Percentiles rank a stretch among this genome's conserved stretches.
Evolutionary conservation across 2,329 filamentous ascomycete species (phyloP).

Genomic region (Xylaria sp.): DNA sequence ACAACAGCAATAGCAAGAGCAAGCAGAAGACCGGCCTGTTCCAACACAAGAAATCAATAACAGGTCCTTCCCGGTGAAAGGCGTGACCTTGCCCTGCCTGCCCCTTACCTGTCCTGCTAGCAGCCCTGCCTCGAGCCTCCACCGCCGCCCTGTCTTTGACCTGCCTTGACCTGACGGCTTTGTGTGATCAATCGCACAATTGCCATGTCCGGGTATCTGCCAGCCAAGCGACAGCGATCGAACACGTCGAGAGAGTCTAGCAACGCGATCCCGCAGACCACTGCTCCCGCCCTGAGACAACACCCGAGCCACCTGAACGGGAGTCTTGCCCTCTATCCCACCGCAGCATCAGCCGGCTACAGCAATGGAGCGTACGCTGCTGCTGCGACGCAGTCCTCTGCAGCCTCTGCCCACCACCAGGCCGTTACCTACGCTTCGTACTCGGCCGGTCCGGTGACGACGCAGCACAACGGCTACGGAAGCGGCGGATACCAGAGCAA

Average conservation of each 20-base stretch:
- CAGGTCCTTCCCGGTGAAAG: constrained; percentile 10
- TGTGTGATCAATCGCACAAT: constrained; percentile 40
- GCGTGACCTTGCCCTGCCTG: constrained; percentile 19
- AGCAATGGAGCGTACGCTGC: constrained; percentile 44
- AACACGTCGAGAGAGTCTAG: constrained; percentile 50
- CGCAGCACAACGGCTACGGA: constrained; percentile 47
- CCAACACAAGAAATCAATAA: constrained; percentile 6
- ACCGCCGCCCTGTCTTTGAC: too few species aligned
- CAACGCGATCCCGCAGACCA: constrained; percentile 50
- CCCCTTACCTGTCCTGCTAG: background rate
- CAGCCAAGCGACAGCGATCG: constrained; percentile 51
- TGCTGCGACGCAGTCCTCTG: constrained; percentile 28
- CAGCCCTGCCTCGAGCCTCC: background rate
- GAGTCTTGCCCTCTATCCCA: constrained; percentile 37
- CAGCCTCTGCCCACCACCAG: constrained; percentile 42
- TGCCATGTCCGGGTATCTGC: constrained; percentile 50
- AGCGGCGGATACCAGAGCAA: constrained; percentile 43
- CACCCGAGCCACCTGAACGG: constrained; percentile 39
- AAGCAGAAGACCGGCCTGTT: background rate
- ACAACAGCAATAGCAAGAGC: too few species aligned
- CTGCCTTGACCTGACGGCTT: constrained; percentile 15
- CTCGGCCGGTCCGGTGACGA: constrained; percentile 45
- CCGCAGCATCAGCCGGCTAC: constrained; percentile 40
- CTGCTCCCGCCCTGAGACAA: constrained; percentile 50
- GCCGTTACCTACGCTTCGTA: constrained; percentile 46